Conservation (phyloP, 495 filamentous ascomycete genomes). For the Penicillium bialowiezense region DNA sequence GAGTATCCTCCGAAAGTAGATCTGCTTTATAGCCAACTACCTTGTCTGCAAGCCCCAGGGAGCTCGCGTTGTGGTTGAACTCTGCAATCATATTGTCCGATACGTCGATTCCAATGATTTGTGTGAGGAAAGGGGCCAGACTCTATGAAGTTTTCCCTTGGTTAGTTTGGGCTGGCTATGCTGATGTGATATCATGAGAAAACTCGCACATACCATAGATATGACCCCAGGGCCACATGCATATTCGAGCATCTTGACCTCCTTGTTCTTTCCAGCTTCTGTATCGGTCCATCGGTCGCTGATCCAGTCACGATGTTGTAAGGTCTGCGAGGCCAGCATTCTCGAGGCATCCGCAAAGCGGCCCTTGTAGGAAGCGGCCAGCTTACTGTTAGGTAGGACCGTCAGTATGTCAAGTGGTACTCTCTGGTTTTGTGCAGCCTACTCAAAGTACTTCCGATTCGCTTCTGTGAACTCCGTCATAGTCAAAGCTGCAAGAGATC, state of each 20-base stretch:
- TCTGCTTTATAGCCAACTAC: constrained; percentile 60
- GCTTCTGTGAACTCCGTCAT: background rate
- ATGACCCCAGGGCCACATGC: constrained; percentile 70
- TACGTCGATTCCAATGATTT: constrained; percentile 64
- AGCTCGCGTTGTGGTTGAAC: constrained; percentile 48
- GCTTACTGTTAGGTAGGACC: constrained; percentile 33
- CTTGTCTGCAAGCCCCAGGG: constrained; percentile 44
- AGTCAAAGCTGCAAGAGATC: background rate
- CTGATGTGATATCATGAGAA: background rate
- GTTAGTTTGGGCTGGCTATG: background rate
- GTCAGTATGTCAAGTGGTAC: too few relatives aligned
- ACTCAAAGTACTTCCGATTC: background rate
- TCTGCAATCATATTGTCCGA: constrained; percentile 62
- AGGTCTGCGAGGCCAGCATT: constrained; percentile 35
- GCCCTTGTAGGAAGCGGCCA: constrained; percentile 44
- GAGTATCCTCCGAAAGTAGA: constrained; percentile 39
- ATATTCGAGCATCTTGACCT: constrained; percentile 67
- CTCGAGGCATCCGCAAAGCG: constrained; percentile 37
- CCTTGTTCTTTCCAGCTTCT: constrained; percentile 33
- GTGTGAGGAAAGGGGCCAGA: constrained; percentile 57
- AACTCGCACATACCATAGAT: constrained; percentile 42
- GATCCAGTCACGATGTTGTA: constrained; percentile 56
- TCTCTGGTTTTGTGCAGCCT: background rate
- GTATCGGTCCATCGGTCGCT: constrained; percentile 55
- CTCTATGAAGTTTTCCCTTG: constrained; percentile 30